These are phyloP conservation scores for Termitomyces sp. DNA, from an alignment of 768 basidiomycete genomes.

Conservation along the genomic window DNA sequence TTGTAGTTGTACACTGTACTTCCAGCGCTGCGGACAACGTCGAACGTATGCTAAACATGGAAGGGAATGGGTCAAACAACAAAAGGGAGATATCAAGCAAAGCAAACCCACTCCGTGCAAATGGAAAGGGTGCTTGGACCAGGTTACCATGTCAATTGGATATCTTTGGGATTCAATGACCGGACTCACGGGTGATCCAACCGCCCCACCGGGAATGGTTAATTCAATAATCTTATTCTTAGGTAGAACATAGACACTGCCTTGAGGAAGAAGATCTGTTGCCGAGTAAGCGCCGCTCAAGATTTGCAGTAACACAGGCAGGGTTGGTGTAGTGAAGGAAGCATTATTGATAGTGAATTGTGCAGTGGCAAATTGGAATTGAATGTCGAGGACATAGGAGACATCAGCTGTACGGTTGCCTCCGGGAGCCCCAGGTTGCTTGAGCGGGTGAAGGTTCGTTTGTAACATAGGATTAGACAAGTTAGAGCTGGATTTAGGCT, in stretches of 20 bases:
- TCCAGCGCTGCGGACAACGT: background rate
- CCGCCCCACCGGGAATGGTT: constrained; percentile 28
- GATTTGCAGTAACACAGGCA: constrained; percentile 1
- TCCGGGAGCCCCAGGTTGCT: background rate
- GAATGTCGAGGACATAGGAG: background rate
- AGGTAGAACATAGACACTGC: constrained; percentile 38
- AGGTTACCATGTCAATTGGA: constrained; percentile 2
- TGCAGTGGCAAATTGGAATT: background rate
- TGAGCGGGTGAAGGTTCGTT: background rate
- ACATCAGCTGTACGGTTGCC: constrained; percentile 1
- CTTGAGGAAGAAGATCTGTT: constrained; percentile 27
- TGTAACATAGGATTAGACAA: background rate
- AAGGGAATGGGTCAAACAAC: background rate
- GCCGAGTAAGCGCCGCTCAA: background rate
- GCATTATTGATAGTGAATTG: background rate
- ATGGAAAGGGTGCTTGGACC: background rate
- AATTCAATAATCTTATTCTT: constrained; percentile 42
- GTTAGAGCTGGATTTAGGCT: background rate
- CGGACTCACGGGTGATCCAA: constrained; percentile 24
- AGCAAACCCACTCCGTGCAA: background rate
- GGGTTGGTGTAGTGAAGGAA: background rate
- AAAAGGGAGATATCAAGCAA: background rate
- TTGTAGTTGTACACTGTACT: background rate
- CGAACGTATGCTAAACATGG: background rate
- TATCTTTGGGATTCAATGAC: background rate